These are phyloP conservation scores for Artemisia tridentata DNA, from an alignment of 129 eudicot genomes.

Conservation along the genomic window DNA sequence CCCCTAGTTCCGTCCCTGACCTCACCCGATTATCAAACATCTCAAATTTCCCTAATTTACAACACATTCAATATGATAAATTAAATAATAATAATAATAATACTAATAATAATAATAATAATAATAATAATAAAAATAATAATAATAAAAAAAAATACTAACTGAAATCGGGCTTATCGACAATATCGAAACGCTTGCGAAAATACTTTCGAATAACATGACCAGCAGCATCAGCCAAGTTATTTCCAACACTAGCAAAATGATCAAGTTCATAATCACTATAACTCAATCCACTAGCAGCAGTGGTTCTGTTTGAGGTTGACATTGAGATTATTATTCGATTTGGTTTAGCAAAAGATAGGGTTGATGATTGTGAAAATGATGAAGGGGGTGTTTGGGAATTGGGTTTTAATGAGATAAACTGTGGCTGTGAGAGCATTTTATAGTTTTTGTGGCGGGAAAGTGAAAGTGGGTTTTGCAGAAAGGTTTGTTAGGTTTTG, in stretches of 20 bases:
- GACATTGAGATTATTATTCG: constrained; percentile 30
- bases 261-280: constrained; percentile 52
- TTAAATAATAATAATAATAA: too few relatives aligned
- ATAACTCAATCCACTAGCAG: too few relatives aligned
- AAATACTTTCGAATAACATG: constrained; percentile 87
- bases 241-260: constrained; percentile 55
- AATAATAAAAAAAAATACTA: too few relatives aligned
- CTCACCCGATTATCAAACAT: too few relatives aligned
- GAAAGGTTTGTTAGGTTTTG: not conserved
- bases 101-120: too few relatives aligned
- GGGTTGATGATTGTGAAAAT: constrained; percentile 24
- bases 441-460: constrained; percentile 35
- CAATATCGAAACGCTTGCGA: constrained; percentile 74
- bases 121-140: too few relatives aligned
- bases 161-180: constrained; percentile 85
- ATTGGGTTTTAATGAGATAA: constrained; percentile 35
- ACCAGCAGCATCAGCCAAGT: constrained; percentile 88
- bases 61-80: too few relatives aligned
- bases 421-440: constrained; percentile 50
- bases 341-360: constrained; percentile 18
- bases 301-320: constrained; percentile 17
- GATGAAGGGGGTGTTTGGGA: constrained; percentile 11
- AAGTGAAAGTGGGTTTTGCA: not conserved
- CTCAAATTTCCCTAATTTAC: too few relatives aligned
- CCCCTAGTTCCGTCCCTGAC: too few relatives aligned